Evolutionary conservation across 495 filamentous ascomycete species (phyloP).

Genomic region (Pseudoneurospora amorphoporcata): DNA sequence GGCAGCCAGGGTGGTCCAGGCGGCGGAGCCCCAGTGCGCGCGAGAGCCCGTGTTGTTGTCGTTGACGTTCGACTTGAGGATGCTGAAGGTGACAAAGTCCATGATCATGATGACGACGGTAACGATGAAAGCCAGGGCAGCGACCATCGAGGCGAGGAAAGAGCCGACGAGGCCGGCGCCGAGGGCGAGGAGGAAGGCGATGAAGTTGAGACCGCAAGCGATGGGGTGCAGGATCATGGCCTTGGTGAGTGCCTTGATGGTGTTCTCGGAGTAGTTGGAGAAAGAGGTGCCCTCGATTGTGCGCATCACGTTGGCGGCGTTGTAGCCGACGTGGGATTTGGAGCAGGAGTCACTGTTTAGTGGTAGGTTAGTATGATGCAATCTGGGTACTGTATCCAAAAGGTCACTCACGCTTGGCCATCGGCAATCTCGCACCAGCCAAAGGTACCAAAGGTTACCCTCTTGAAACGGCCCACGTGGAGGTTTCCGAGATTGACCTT

Average conservation of each 20-base stretch:
- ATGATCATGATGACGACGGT: slow-evolving; percentile 43
- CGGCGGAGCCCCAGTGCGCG: slow-evolving; percentile 36
- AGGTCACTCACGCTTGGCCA: slow-evolving; percentile 11
- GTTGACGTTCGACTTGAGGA: slow-evolving; percentile 42
- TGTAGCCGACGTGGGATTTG: slow-evolving; percentile 40
- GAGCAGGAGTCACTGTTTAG: slow-evolving; percentile 34
- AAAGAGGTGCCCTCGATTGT: slow-evolving; percentile 23
- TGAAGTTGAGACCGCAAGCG: slow-evolving; percentile 45
- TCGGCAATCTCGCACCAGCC: slow-evolving; percentile 38
- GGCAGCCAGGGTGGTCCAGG: slow-evolving; percentile 42
- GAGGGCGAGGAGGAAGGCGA: slow-evolving; percentile 45
- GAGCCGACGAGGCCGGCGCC: slow-evolving; percentile 45
- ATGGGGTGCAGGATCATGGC: slow-evolving; percentile 54
- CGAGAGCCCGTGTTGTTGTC: slow-evolving; percentile 17
- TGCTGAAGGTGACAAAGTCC: slow-evolving; percentile 46
- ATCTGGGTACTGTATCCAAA: background rate
- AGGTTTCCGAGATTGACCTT: slow-evolving; percentile 34
- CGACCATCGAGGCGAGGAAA: slow-evolving; percentile 37
- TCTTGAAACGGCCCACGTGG: slow-evolving; percentile 3
- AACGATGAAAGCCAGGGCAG: slow-evolving; percentile 43
- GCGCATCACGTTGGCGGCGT: slow-evolving; percentile 34
- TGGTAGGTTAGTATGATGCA: slow-evolving; percentile 7
- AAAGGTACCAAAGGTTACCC: slow-evolving; percentile 48
- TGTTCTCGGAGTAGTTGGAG: slow-evolving; percentile 29
- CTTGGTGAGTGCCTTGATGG: slow-evolving; percentile 39